Percentiles rank a stretch among this genome's conserved stretches.
Evolutionary conservation across 306 rosid genomes (phyloP).

Genomic region (Glycine latifolia): DNA sequence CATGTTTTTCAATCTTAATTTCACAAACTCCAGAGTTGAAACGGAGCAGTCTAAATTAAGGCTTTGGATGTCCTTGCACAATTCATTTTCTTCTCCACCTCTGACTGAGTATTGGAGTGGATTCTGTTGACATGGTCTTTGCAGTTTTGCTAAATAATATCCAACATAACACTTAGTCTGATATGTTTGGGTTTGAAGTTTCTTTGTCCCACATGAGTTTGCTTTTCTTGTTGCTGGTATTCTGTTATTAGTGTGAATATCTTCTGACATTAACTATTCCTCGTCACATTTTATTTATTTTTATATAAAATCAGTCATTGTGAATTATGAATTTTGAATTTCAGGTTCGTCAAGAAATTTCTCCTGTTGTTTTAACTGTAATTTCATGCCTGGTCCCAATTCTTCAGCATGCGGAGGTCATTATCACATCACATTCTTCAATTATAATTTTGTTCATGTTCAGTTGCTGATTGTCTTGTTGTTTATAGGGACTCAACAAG

Average conservation of each 20-base stretch:
- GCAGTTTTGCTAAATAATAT: conserved; percentile 14
- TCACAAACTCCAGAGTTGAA: conserved; percentile 7
- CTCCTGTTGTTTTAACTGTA: conserved; percentile 80
- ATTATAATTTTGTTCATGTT: conserved; percentile 37
- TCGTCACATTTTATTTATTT: conserved; percentile 12
- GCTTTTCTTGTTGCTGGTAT: conserved; percentile 33
- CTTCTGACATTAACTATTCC: conserved; percentile 9
- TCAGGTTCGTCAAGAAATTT: conserved; percentile 94
- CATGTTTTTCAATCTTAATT: conserved; percentile 12
- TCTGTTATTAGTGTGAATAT: neutral
- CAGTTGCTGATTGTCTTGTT: conserved; percentile 47
- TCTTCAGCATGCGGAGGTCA: conserved; percentile 91
- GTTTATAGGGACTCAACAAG: conserved; percentile 79
- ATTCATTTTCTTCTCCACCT: neutral
- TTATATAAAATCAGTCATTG: neutral
- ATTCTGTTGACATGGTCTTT: conserved; percentile 13
- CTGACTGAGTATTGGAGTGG: conserved; percentile 24
- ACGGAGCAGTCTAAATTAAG: neutral
- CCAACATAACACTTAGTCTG: neutral
- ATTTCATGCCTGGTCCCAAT: conserved; percentile 88
- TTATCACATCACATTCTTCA: conserved; percentile 35
- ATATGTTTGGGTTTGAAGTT: conserved; percentile 12
- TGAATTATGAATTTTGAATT: conserved; percentile 50
- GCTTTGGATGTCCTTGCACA: conserved; percentile 25
- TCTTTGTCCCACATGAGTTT: conserved; percentile 4